A percentile compares a stretch with the other conserved stretches of the same genome.
Conservation (phyloP, 2,329 filamentous ascomycete genomes). For the Fusarium sp. region DNA sequence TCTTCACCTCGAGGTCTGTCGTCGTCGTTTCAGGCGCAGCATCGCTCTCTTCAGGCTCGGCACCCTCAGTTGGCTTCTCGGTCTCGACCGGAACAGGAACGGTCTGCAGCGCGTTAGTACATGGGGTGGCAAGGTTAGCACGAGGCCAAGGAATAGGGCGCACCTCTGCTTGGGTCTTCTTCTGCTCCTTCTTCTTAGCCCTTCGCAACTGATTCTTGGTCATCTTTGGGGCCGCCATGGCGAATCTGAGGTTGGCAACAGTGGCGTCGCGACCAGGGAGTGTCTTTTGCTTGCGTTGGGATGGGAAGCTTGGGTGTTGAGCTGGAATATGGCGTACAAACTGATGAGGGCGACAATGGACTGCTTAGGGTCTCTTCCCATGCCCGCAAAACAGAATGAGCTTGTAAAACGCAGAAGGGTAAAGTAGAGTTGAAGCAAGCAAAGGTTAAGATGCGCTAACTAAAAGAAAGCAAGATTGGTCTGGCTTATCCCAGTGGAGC, state of each 20-base stretch:
- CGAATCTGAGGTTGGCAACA: constrained; percentile 44
- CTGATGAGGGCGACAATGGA: constrained; percentile 47
- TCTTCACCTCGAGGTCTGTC: constrained; percentile 56
- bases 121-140: not conserved
- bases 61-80: constrained; percentile 31
- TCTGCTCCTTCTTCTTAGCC: constrained; percentile 93
- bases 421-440: constrained; percentile 9
- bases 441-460: constrained; percentile 25
- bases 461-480: constrained; percentile 24
- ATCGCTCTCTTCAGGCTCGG: constrained; percentile 42
- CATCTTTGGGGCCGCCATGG: constrained; percentile 75
- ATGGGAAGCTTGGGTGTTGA: constrained; percentile 49
- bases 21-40: constrained; percentile 49
- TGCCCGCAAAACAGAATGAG: constrained; percentile 34
- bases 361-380: constrained; percentile 53
- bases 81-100: constrained; percentile 23
- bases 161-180: constrained; percentile 70
- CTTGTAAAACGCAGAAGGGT: not conserved
- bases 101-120: constrained; percentile 38
- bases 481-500: constrained; percentile 29
- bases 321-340: constrained; percentile 51
- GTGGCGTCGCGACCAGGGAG: constrained; percentile 40
- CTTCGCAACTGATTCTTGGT: constrained; percentile 95
- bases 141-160: not conserved
- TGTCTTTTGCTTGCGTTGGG: constrained; percentile 43